phyloP scores from a whole-genome alignment of 2,329 filamentous ascomycete species.

The Neofusicoccum kwambonambiense region DNA sequence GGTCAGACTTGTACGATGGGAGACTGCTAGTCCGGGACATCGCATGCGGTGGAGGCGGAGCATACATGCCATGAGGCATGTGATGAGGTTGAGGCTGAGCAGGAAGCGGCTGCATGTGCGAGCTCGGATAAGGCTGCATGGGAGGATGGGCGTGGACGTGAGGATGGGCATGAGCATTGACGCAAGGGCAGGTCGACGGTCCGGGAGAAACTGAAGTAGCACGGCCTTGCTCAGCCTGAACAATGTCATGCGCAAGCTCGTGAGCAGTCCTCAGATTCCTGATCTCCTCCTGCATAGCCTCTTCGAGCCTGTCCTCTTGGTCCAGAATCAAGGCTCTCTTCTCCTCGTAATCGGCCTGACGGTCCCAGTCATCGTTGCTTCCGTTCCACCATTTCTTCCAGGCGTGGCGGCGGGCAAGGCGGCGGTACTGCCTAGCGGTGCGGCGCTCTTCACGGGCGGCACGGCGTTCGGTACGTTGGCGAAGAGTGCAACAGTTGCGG shows the following conservation, averaged over 20 bases:
- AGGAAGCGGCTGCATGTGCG: constrained; percentile 19
- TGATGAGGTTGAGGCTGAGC: constrained; percentile 16
- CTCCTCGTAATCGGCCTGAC: constrained; percentile 49
- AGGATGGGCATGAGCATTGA: not conserved
- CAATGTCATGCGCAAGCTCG: constrained; percentile 51
- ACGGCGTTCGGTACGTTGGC: constrained; percentile 45
- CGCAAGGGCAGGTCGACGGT: constrained; percentile 2
- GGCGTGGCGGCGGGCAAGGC: constrained; percentile 52
- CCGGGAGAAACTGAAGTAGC: constrained; percentile 6
- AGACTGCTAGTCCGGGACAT: constrained; percentile 40
- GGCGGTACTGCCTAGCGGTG: constrained; percentile 52
- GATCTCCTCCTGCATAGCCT: constrained; percentile 45
- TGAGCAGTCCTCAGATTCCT: constrained; percentile 52
- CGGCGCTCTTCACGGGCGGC: constrained; percentile 56
- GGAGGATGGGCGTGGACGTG: constrained; percentile 27
- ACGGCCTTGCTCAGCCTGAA: constrained; percentile 41
- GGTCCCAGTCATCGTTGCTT: constrained; percentile 32
- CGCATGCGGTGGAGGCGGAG: constrained; percentile 27
- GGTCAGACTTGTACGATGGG: constrained; percentile 46
- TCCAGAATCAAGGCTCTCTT: constrained; percentile 49
- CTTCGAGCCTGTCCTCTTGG: constrained; percentile 42
- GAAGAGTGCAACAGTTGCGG: constrained; percentile 49
- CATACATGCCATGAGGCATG: constrained; percentile 23
- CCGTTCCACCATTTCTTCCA: constrained; percentile 52
- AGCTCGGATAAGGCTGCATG: not conserved